These are phyloP conservation scores for Ceratocystis lukuohia DNA, from an alignment of 2,329 filamentous ascomycete genomes.

Conservation along the genomic window DNA sequence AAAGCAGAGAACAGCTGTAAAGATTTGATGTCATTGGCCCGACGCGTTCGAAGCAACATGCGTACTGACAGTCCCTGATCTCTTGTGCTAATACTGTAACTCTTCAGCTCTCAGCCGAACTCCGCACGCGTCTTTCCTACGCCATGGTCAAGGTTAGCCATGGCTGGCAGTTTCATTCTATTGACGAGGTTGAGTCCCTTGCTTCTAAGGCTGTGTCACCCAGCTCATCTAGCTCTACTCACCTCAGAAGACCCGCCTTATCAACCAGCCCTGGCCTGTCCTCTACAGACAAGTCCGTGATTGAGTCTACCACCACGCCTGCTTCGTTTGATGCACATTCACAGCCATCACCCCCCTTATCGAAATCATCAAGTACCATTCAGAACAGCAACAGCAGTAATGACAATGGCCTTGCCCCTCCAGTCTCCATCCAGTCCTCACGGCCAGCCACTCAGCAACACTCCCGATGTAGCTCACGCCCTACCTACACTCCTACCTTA, in stretches of 20 bases:
- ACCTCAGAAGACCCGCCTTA: constrained; percentile 38
- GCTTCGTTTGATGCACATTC: constrained; percentile 13
- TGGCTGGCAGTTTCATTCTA: constrained; percentile 67
- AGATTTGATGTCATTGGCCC: background rate
- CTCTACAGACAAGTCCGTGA: constrained; percentile 13
- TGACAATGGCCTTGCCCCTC: constrained; percentile 34
- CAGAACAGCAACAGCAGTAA: background rate
- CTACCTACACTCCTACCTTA: constrained; percentile 37
- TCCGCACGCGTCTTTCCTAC: constrained; percentile 76
- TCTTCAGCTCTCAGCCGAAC: constrained; percentile 56
- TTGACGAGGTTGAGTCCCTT: constrained; percentile 64
- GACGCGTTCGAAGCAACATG: background rate
- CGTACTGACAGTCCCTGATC: background rate
- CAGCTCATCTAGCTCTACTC: constrained; percentile 42
- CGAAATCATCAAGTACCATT: background rate
- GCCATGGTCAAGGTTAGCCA: constrained; percentile 89
- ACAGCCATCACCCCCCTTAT: constrained; percentile 11
- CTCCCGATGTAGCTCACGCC: constrained; percentile 37
- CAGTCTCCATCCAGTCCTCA: constrained; percentile 41
- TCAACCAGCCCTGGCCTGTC: constrained; percentile 37
- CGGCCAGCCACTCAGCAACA: constrained; percentile 26
- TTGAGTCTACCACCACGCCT: constrained; percentile 9
- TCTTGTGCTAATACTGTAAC: background rate
- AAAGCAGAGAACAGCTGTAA: background rate
- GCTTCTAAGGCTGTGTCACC: constrained; percentile 56